Conservation (phyloP, 345 rosid species). For the Raphanus sativus region DNA sequence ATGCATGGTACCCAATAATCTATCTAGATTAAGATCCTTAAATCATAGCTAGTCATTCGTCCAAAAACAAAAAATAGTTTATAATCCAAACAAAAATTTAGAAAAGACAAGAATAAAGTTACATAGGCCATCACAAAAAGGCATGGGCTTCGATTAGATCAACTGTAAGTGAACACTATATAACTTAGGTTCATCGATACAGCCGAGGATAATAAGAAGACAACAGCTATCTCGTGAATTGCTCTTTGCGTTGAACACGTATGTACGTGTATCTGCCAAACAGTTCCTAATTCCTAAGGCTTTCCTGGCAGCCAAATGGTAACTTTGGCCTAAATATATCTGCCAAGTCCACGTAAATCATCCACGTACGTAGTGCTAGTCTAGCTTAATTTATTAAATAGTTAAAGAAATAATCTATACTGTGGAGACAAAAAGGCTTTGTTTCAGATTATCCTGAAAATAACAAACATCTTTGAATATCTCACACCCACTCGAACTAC, state of each 20-base stretch:
- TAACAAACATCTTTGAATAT: background rate
- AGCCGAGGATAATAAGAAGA: conserved; percentile 17
- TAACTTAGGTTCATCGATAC: conserved; percentile 9
- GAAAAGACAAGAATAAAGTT: too few species aligned
- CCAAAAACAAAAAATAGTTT: too few species aligned
- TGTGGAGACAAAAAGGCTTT: background rate
- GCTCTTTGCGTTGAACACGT: conserved; percentile 7
- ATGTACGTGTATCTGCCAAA: conserved; percentile 2
- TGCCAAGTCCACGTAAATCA: background rate
- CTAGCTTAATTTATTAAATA: background rate
- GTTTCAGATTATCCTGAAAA: background rate
- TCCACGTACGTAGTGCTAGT: background rate
- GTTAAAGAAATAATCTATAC: background rate
- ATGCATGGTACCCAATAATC: too few species aligned
- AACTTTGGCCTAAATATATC: background rate
- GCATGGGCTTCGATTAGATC: background rate
- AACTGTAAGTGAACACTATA: background rate
- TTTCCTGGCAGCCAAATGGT: background rate
- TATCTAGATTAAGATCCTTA: too few species aligned
- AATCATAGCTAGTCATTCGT: too few species aligned
- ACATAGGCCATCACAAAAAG: too few species aligned
- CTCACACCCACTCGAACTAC: background rate
- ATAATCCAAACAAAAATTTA: too few species aligned
- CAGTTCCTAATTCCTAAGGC: background rate
- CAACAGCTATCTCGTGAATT: conserved; percentile 29